Evolutionary conservation across 768 basidiomycete species (phyloP).

Genomic region (Symmetrospora coprosmae): DNA sequence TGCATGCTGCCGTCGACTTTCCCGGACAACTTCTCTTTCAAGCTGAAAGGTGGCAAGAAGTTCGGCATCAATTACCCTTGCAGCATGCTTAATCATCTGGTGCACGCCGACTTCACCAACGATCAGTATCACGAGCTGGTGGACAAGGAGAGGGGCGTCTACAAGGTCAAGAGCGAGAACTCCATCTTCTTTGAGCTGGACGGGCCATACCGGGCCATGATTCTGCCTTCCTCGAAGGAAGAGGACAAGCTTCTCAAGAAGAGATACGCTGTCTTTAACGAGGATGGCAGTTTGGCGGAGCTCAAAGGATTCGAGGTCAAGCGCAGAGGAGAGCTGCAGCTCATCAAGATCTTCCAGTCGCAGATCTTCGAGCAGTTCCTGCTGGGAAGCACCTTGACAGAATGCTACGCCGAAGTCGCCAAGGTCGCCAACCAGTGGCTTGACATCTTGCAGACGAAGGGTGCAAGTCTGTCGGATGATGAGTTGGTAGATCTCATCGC

Average conservation of each 20-base stretch:
- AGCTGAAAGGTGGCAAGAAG: conserved; percentile 69
- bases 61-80: conserved; percentile 90
- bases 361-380: conserved; percentile 97
- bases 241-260: conserved; percentile 98
- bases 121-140: conserved; percentile 85
- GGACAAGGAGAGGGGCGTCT: conserved; percentile 68
- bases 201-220: conserved; percentile 98
- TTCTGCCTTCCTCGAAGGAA: conserved; percentile 94
- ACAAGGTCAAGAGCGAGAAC: conserved; percentile 78
- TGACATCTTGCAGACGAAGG: conserved; percentile 78
- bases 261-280: conserved; percentile 96
- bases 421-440: conserved; percentile 92
- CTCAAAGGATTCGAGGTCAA: conserved; percentile 99
- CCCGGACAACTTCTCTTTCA: conserved; percentile 92
- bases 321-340: conserved; percentile 86
- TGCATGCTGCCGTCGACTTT: conserved; percentile 98
- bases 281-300: conserved; percentile 92
- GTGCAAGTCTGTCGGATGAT: conserved; percentile 68
- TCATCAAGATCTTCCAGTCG: conserved; percentile 98
- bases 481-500: conserved; percentile 96
- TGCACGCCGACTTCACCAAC: conserved; percentile 88
- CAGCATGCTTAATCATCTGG: conserved; percentile 98
- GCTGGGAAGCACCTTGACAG: conserved; percentile 78
- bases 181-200: conserved; percentile 99
- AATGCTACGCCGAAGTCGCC: conserved; percentile 89